Conservation (phyloP, 2,329 filamentous ascomycete genomes). For the Cercospora sp. region DNA sequence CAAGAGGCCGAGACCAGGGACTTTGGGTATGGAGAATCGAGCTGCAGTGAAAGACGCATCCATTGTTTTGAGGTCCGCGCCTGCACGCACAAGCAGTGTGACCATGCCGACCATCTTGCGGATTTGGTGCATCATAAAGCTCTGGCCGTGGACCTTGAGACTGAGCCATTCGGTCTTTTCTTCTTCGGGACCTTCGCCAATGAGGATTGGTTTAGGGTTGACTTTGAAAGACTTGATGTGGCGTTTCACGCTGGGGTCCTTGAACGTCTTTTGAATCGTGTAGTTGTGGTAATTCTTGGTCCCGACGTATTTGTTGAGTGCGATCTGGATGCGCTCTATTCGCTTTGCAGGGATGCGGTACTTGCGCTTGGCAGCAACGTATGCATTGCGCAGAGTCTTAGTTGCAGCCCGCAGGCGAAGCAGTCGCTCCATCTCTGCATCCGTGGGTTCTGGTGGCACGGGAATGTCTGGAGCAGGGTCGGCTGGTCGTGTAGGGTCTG, state of each 20-base stretch:
- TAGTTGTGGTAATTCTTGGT: conserved; percentile 97
- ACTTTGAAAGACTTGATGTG: conserved; percentile 90
- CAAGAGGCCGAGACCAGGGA: conserved; percentile 81
- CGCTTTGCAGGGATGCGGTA: conserved; percentile 78
- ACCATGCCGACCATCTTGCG: conserved; percentile 98
- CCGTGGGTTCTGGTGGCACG: conserved; percentile 7
- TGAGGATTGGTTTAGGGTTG: conserved; percentile 61
- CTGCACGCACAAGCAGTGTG: conserved; percentile 79
- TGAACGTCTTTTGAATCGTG: conserved; percentile 82
- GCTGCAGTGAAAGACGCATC: conserved; percentile 68
- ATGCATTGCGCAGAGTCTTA: conserved; percentile 70
- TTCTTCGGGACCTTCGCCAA: conserved; percentile 38
- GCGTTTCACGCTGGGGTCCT: conserved; percentile 81
- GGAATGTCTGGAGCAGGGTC: conserved; percentile 3
- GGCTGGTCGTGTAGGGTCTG: conserved; percentile 10
- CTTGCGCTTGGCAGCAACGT: conserved; percentile 76
- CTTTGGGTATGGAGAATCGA: conserved; percentile 88
- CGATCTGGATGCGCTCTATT: conserved; percentile 71
- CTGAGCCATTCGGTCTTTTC: conserved; percentile 88
- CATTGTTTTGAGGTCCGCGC: conserved; percentile 69
- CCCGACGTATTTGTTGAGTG: conserved; percentile 74
- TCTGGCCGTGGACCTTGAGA: conserved; percentile 93
- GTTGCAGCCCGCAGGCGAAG: conserved; percentile 46
- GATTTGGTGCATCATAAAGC: conserved; percentile 99
- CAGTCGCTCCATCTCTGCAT: conserved; percentile 30